phyloP scores from a whole-genome alignment of 2,329 filamentous ascomycete species.

The Arthrobotrys megalospora region DNA sequence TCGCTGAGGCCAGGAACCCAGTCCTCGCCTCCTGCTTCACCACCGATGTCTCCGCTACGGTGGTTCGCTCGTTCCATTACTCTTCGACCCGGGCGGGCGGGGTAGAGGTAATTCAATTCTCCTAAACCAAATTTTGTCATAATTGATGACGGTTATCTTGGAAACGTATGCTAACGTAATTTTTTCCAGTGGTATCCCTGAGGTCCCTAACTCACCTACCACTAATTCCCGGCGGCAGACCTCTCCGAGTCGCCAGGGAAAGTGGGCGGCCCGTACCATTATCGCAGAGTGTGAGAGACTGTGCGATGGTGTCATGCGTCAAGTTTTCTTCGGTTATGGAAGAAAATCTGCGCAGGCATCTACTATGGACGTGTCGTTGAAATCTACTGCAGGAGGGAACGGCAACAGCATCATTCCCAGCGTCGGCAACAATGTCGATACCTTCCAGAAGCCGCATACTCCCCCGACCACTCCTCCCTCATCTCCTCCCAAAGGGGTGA shows the following conservation, averaged over 20 bases:
- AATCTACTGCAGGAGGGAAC: conserved; percentile 58
- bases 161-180: conserved; percentile 67
- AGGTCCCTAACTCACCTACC: conserved; percentile 69
- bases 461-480: conserved; percentile 61
- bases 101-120: conserved; percentile 68
- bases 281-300: conserved; percentile 99
- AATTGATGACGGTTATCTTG: not conserved
- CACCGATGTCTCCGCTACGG: conserved; percentile 78
- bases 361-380: conserved; percentile 61
- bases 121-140: conserved; percentile 62
- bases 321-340: conserved; percentile 85
- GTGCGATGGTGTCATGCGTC: conserved; percentile 96
- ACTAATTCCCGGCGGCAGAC: conserved; percentile 68
- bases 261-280: conserved; percentile 96
- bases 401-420: conserved; percentile 60
- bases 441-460: conserved; percentile 58
- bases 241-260: conserved; percentile 73
- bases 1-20: conserved; percentile 73
- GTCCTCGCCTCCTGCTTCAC: conserved; percentile 93
- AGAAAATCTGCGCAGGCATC: conserved; percentile 60
- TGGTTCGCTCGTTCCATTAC: conserved; percentile 90
- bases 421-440: conserved; percentile 57
- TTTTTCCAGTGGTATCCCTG: conserved; percentile 78
- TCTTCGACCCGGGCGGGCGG: conserved; percentile 91
- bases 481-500: conserved; percentile 56